These are phyloP conservation scores for Parafenestella ontariensis DNA, from an alignment of 2,329 filamentous ascomycete genomes.

Conservation along the genomic window DNA sequence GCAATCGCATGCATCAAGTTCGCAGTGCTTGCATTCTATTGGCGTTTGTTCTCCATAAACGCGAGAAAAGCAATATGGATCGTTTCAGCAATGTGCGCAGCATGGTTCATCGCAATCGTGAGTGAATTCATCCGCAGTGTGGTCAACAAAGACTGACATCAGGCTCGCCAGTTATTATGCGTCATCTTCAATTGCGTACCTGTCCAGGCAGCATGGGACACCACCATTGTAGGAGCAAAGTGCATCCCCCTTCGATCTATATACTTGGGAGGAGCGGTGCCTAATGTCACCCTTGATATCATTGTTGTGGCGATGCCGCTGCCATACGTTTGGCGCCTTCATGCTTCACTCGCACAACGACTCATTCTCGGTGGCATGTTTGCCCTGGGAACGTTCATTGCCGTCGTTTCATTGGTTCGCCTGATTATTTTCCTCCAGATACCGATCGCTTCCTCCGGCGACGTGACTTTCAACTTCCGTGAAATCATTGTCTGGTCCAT, in stretches of 20 bases:
- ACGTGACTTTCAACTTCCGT: conserved; percentile 35
- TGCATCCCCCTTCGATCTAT: conserved; percentile 26
- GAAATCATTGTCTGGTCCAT: conserved; percentile 34
- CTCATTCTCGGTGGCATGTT: conserved; percentile 33
- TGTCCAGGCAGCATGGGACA: conserved; percentile 28
- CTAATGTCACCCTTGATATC: conserved; percentile 33
- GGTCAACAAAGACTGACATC: background rate
- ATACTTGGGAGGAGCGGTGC: conserved; percentile 32
- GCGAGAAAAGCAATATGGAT: conserved; percentile 14
- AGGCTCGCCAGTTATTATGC: conserved; percentile 16
- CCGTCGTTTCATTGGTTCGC: conserved; percentile 31
- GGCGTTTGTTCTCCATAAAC: conserved; percentile 31
- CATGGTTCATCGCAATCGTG: conserved; percentile 24
- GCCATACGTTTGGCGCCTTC: conserved; percentile 32
- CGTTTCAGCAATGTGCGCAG: conserved; percentile 16
- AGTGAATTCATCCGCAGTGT: conserved; percentile 6
- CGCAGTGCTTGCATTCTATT: conserved; percentile 35
- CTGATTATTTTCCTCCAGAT: conserved; percentile 32
- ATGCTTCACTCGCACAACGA: conserved; percentile 29
- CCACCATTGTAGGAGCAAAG: conserved; percentile 23
- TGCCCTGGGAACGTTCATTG: conserved; percentile 31
- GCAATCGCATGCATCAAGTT: conserved; percentile 28
- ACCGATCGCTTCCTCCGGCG: conserved; percentile 21
- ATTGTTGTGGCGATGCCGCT: conserved; percentile 32
- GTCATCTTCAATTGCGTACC: conserved; percentile 31